Percentiles rank a stretch among this genome's conserved stretches.
Evolutionary conservation across 2,329 filamentous ascomycete genomes (phyloP).

Genomic region (Sclerotinia sclerotiorum): DNA sequence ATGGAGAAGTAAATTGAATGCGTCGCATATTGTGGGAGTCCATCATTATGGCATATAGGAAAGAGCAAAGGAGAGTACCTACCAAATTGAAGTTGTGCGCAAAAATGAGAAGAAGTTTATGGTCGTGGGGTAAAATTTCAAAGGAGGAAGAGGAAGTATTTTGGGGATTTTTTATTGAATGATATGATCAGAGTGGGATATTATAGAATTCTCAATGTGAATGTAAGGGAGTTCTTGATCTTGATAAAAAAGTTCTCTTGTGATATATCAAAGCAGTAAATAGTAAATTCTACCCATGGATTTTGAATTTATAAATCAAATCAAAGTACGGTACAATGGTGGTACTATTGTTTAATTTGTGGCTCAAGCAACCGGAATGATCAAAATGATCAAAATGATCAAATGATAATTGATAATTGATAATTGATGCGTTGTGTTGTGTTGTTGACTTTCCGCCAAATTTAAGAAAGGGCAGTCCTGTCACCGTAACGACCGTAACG

Average conservation of each 20-base stretch:
- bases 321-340: not conserved
- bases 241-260: not conserved
- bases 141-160: not conserved
- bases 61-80: conserved; percentile 17
- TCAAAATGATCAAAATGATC: not conserved
- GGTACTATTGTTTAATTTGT: not conserved
- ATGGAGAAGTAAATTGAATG: conserved; percentile 28
- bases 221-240: not conserved
- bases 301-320: not conserved
- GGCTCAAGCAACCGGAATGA: conserved; percentile 12
- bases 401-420: not conserved
- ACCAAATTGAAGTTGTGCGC: conserved; percentile 17
- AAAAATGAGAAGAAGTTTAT: conserved; percentile 20
- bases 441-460: conserved; percentile 19
- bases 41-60: conserved; percentile 4
- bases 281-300: not conserved
- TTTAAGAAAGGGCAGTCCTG: not conserved
- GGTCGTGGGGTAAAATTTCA: conserved; percentile 18
- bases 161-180: not conserved
- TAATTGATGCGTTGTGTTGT: conserved; percentile 13
- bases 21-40: not conserved
- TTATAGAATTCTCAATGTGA: not conserved
- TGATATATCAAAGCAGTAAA: not conserved
- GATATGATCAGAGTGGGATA: not conserved
- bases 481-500: conserved; percentile 20